These are phyloP conservation scores for Entonaema liquescens DNA, from an alignment of 495 filamentous ascomycete species.

Conservation along the genomic window DNA sequence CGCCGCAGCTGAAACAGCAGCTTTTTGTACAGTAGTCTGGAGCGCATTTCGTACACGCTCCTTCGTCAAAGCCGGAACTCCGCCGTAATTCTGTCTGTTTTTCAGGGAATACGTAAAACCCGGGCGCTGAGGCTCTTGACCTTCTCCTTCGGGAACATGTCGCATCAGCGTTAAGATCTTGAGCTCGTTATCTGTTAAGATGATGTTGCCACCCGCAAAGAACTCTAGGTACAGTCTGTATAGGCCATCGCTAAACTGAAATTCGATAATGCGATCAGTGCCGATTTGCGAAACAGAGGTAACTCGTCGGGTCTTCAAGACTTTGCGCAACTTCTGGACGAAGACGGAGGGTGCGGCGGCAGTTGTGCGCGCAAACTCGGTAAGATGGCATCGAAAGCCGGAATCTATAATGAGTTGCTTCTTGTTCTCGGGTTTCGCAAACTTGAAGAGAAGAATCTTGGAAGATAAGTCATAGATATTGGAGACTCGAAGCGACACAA, in stretches of 20 bases:
- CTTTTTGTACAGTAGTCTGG: slow-evolving; percentile 66
- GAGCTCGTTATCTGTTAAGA: slow-evolving; percentile 83
- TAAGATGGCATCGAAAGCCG: slow-evolving; percentile 95
- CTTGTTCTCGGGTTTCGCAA: slow-evolving; percentile 82
- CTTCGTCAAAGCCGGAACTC: slow-evolving; percentile 75
- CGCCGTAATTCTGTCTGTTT: slow-evolving; percentile 81
- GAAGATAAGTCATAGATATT: slow-evolving; percentile 97
- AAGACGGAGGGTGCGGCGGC: slow-evolving; percentile 84
- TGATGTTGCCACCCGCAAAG: slow-evolving; percentile 92
- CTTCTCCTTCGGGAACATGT: slow-evolving; percentile 76
- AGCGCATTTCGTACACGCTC: slow-evolving; percentile 76
- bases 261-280: slow-evolving; percentile 91
- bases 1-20: slow-evolving; percentile 54
- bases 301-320: slow-evolving; percentile 82
- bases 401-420: slow-evolving; percentile 92
- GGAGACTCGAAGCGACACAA: slow-evolving; percentile 80
- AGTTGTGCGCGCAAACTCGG: slow-evolving; percentile 84
- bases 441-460: slow-evolving; percentile 93
- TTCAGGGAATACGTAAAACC: slow-evolving; percentile 82
- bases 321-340: slow-evolving; percentile 83
- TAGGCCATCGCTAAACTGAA: slow-evolving; percentile 89
- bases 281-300: slow-evolving; percentile 85
- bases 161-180: slow-evolving; percentile 82
- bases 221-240: slow-evolving; percentile 93
- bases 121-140: slow-evolving; percentile 76